Evolutionary conservation across 352 stramenopile species (phyloP), one percentile per base, ranked within the genome.

Genomic region (Elongisporangium senticosum): DNA sequence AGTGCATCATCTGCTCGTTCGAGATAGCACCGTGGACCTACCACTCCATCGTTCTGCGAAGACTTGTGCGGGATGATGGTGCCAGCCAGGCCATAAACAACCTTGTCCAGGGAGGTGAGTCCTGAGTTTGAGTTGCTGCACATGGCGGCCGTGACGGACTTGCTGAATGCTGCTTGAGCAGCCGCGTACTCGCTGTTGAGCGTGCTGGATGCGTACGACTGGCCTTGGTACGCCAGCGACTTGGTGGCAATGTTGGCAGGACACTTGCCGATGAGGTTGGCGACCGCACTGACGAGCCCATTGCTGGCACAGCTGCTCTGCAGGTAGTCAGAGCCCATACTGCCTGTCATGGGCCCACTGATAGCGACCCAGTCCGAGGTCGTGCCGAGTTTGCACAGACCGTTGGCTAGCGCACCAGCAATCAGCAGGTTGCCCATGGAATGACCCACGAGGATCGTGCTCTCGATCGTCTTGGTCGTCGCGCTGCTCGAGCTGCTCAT

Each of bases 271-370:
- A 77, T 67, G 5, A 78, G 4, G 5, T 76, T 67, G 3, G 61
- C 70, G 2, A 84, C 24, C 0, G 37, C 20, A 54, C 72, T 63
- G 65, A 83, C 64, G 3, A 74, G 14, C 37, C 56, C 20, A 11
- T 53, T 66, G 2, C 33, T 20, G n/a, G 64, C 50, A 17, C 75
- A 84, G 6, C 67, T 17, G 11, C 68, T 63, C 43, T 70, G 63
- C n/a, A 75, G 50, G 40, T 69, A 78, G 28, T 84, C 72, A 0
- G 75, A 78, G n/a, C 65, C 70, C 68, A 84, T 82, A 51, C 70
- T 82, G 62, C 75, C 75, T 14, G 37, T 62, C 59, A 84, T 72
- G 2, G 75, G 72, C 3, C 69, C 62, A 33, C 75, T 84, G 19
- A 69, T 63, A 10, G 67, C 65, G 17, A 82, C 33, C 75, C 75